A percentile compares a stretch with the other conserved stretches of the same genome.
Conservation (phyloP, 2,329 filamentous ascomycete genomes). For the Thelonectria olida region DNA sequence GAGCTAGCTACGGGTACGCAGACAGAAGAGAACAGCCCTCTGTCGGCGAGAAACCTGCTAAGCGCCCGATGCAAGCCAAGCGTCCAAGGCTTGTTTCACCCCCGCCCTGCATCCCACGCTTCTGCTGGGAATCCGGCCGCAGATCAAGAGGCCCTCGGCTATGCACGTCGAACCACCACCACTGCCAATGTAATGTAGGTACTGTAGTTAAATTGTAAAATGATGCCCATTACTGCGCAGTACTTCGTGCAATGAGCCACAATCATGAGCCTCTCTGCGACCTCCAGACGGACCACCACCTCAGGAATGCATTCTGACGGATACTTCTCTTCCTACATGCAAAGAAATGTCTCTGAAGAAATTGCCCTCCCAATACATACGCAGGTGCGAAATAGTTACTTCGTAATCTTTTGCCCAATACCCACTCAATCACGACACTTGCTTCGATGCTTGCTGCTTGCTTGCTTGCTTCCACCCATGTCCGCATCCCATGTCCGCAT, state of each 20-base stretch:
- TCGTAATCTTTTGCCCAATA: constrained; percentile 15
- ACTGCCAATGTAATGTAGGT: constrained; percentile 10
- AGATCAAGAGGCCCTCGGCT: constrained; percentile 50
- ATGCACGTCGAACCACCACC: constrained; percentile 48
- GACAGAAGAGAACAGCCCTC: no score
- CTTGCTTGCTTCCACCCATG: not conserved
- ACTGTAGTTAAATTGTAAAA: no score
- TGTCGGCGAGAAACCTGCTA: no score
- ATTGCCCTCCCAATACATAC: constrained; percentile 9
- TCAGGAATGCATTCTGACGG: not conserved
- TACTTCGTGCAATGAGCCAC: not conserved
- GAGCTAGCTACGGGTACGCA: no score
- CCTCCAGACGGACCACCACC: not conserved
- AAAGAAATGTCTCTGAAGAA: constrained; percentile 26
- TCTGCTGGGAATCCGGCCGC: constrained; percentile 46
- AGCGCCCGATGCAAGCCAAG: constrained; percentile 43
- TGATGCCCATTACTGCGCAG: no score
- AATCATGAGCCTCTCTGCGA: not conserved
- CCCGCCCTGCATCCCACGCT: constrained; percentile 43
- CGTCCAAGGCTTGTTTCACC: constrained; percentile 36
- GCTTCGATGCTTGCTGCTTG: constrained; percentile 7
- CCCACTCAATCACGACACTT: constrained; percentile 9
- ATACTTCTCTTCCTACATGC: not conserved
- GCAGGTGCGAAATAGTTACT: no score
- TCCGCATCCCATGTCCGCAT: no score